Evolutionary conservation across 2,329 filamentous ascomycete species (phyloP).

Genomic region (Proliferodiscus dingleyae): DNA sequence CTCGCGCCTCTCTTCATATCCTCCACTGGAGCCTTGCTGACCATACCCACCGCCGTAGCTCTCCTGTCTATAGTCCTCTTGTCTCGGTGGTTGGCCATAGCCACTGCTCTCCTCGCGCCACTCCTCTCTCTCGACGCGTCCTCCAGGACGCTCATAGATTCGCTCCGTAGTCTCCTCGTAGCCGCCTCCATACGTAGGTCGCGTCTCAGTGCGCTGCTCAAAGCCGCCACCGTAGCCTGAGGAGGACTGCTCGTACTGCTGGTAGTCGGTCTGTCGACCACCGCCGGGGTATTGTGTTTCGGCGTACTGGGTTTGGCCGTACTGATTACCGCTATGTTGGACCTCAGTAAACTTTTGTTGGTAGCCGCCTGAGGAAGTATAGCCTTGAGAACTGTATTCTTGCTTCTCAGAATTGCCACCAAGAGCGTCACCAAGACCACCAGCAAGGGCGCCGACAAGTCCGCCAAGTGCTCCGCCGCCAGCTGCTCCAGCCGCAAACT

Average conservation of each 20-base stretch:
- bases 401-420: constrained; percentile 57
- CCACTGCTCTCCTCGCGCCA: constrained; percentile 23
- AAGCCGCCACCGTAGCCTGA: constrained; percentile 49
- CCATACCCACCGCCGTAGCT: constrained; percentile 22
- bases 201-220: constrained; percentile 53
- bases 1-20: constrained; percentile 9
- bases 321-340: constrained; percentile 41
- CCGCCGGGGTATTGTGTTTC: constrained; percentile 55
- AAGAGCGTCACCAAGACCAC: constrained; percentile 59
- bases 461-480: constrained; percentile 64
- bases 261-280: constrained; percentile 54
- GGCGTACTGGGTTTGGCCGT: constrained; percentile 33
- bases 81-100: constrained; percentile 25
- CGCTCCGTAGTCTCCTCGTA: constrained; percentile 56
- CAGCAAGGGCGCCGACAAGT: constrained; percentile 64
- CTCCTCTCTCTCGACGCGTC: constrained; percentile 26
- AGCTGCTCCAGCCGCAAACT: constrained; percentile 51
- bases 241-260: constrained; percentile 49
- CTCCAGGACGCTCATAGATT: constrained; percentile 38
- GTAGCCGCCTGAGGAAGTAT: constrained; percentile 56
- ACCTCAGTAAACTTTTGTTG: constrained; percentile 58
- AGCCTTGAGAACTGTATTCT: constrained; percentile 46
- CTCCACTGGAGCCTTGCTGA: constrained; percentile 8
- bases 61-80: constrained; percentile 27
- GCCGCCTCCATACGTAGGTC: constrained; percentile 46